Base-by-base conservation (phyloP, 208 protist genomes). In the Wallacemonas sp. region DNA sequence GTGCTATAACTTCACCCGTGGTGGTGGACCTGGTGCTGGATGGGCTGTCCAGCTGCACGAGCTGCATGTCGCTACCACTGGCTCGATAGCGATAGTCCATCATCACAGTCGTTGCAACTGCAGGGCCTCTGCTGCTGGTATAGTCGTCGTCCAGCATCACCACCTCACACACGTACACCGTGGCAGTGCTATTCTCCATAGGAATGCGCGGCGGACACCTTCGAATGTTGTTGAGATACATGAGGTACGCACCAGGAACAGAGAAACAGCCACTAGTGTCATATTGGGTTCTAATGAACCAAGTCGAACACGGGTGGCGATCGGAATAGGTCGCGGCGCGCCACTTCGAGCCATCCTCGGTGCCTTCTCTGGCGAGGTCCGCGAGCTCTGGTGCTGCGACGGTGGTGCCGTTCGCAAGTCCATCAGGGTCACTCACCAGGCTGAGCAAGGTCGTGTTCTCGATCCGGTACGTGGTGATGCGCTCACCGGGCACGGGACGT, bases 1-100 rank as follows among this genome's bases (percentile, higher is more conserved):
- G 11, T 14, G 9, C 4, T 14, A 30, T 39, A 30, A 30, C 3
- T 5, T 26, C 29, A 2, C 52, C 52, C 29, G 52, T 58, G 30
- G 38, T 17, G 30, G 30, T 21, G 4, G 52, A 58, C n/a, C 16
- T 5, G n/a, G 52, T 58, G n/a, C 19, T 4, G 2, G 1, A 8
- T 9, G 52, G 14, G 52, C 23, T 29, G 1, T 33, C 14, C 52
- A 58, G 24, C 29, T 5, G n/a, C 30, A 58, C 52, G 14, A 39
- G 52, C 23, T 58, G 52, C 52, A 39, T 1, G 30, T 2, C 14
- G 52, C n/a, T 3, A 41, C 30, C 4, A 4, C 3, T 16, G 14
- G 52, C 52, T 24, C 52, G 52, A 41, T 58, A 58, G 5, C 30
- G 30, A n/a, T 27, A 58, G 17, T 58, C 30, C 30, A 41, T 58